Percentiles rank a stretch among this genome's conserved stretches.
These are phyloP conservation scores for Lactarius pseudohatsudake DNA, from an alignment of 768 basidiomycete genomes.

Conservation along the genomic window DNA sequence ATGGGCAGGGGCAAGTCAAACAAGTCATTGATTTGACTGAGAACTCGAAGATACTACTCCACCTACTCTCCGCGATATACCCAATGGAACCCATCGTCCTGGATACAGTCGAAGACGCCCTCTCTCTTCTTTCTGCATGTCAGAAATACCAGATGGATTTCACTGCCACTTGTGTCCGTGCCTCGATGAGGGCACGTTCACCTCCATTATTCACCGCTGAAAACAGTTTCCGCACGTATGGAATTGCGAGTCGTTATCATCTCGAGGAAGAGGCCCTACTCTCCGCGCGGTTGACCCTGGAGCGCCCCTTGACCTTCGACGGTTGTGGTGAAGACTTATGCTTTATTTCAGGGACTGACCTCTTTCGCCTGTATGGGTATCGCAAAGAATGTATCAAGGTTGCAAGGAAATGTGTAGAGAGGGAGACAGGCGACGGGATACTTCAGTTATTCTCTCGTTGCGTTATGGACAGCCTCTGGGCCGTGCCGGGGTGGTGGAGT, in stretches of 20 bases:
- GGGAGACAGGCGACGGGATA: too few species aligned
- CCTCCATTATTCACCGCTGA: background rate
- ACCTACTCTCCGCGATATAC: slow-evolving; percentile 8
- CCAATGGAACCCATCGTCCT: slow-evolving; percentile 1
- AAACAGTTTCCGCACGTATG: slow-evolving; percentile 13
- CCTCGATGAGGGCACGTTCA: background rate
- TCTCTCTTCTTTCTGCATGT: slow-evolving; percentile 12
- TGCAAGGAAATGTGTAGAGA: background rate
- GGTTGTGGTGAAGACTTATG: slow-evolving; percentile 9
- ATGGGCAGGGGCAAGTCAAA: background rate
- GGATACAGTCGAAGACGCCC: slow-evolving; percentile 1
- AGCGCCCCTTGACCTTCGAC: slow-evolving; percentile 3
- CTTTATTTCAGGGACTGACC: slow-evolving; percentile 10
- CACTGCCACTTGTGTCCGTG: background rate
- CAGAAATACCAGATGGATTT: slow-evolving; percentile 22
- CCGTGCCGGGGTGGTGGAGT: slow-evolving; percentile 9
- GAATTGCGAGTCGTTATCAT: slow-evolving; percentile 14
- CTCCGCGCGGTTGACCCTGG: slow-evolving; percentile 8
- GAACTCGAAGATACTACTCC: slow-evolving; percentile 9
- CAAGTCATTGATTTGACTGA: slow-evolving; percentile 5
- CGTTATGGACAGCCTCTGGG: background rate
- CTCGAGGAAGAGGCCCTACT: slow-evolving; percentile 9
- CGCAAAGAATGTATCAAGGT: background rate
- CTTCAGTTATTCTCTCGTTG: too few species aligned
- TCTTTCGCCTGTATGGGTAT: slow-evolving; percentile 2